A percentile compares a stretch with the other conserved stretches of the same genome.
Evolutionary conservation across 306 rosid genomes (phyloP).

Genomic region (Castanea sativa): DNA sequence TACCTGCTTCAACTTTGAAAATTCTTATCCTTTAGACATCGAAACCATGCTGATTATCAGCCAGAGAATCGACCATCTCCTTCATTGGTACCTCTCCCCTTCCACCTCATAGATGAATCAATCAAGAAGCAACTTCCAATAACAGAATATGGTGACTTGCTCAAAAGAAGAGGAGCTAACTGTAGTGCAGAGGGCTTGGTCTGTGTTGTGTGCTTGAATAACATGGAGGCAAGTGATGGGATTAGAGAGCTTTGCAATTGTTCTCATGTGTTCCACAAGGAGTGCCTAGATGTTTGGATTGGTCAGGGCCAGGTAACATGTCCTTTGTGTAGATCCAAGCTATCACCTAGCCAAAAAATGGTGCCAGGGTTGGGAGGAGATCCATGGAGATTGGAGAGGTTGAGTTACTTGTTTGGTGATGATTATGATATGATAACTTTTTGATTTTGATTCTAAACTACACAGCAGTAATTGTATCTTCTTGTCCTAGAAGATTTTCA

Average conservation of each 20-base stretch:
- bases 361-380: background rate
- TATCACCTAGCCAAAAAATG: background rate
- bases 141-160: background rate
- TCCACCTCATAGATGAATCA: background rate
- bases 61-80: background rate
- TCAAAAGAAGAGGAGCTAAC: background rate
- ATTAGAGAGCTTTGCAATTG: conserved; percentile 27
- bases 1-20: background rate
- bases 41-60: background rate
- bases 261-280: conserved; percentile 24
- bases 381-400: conserved; percentile 24
- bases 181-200: background rate
- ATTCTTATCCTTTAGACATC: background rate
- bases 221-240: background rate
- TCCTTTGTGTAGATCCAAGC: conserved; percentile 31
- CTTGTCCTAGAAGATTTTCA: too few relatives aligned
- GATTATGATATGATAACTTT: background rate
- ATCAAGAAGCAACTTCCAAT: background rate
- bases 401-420: conserved; percentile 26
- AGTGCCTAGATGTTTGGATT: conserved; percentile 36
- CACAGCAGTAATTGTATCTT: too few relatives aligned
- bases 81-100: background rate
- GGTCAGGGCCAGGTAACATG: conserved; percentile 23
- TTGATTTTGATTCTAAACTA: background rate
- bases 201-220: conserved; percentile 25